Evolutionary conservation across 192 early-diverging fungal species (phyloP).

Genomic region (Entomortierella parvispora): DNA sequence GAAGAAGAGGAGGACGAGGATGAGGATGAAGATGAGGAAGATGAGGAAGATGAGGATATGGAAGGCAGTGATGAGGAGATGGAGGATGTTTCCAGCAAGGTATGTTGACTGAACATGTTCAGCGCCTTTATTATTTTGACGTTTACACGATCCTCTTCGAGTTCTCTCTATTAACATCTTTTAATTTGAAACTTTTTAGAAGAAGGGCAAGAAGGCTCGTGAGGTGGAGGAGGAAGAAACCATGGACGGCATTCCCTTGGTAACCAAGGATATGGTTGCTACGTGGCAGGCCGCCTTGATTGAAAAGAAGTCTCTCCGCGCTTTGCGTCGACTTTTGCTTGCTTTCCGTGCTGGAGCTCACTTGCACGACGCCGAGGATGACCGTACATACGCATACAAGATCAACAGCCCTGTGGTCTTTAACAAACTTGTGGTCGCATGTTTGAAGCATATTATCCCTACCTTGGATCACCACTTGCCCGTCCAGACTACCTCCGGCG

Average conservation of each 20-base stretch:
- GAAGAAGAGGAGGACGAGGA: constrained; percentile 58
- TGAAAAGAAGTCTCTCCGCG: constrained; percentile 70
- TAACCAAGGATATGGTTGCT: constrained; percentile 81
- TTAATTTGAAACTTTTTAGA: too few species aligned
- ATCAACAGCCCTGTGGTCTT: constrained; percentile 77
- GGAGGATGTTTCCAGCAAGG: constrained; percentile 29
- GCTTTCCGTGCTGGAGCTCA: constrained; percentile 87
- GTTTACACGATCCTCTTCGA: not conserved
- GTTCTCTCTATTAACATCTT: not conserved
- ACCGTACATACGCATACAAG: constrained; percentile 67
- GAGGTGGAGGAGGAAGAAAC: constrained; percentile 49
- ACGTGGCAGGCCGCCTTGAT: constrained; percentile 74
- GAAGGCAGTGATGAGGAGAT: constrained; percentile 21
- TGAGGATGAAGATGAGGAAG: constrained; percentile 31
- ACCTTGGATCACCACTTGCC: constrained; percentile 77
- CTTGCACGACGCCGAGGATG: constrained; percentile 74
- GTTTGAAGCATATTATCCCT: constrained; percentile 73
- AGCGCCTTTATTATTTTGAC: not conserved
- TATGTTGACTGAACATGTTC: too few species aligned
- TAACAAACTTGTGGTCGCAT: constrained; percentile 82
- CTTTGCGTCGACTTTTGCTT: constrained; percentile 78
- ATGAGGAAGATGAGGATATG: constrained; percentile 26
- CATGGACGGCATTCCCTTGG: constrained; percentile 51
- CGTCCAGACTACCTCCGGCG: constrained; percentile 25
- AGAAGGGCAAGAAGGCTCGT: constrained; percentile 38